Conservation (phyloP, 495 filamentous ascomycete genomes). For the Xylaria acuta region DNA sequence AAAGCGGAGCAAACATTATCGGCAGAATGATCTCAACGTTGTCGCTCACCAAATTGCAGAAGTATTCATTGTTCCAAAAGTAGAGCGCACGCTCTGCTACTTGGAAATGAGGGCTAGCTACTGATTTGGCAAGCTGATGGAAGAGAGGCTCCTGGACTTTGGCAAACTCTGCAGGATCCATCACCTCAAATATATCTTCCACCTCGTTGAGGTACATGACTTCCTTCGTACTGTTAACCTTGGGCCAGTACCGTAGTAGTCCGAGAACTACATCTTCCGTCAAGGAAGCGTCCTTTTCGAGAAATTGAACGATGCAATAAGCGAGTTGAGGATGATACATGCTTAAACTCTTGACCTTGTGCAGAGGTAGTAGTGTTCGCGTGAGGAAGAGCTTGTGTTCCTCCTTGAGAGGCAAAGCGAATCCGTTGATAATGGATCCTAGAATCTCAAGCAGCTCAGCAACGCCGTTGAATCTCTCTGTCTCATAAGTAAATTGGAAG, state of each 20-base stretch:
- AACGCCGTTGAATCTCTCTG: slow-evolving; percentile 97
- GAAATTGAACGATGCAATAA: slow-evolving; percentile 98
- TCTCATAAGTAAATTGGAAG: slow-evolving; percentile 99
- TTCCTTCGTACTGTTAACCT: slow-evolving; percentile 99
- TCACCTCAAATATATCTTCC: slow-evolving; percentile 99
- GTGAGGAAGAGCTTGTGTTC: slow-evolving; percentile 99
- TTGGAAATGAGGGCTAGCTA: slow-evolving; percentile 98
- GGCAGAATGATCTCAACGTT: slow-evolving; percentile 98
- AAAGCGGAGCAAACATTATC: slow-evolving; percentile 99
- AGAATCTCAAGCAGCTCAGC: slow-evolving; percentile 96
- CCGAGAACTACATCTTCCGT: slow-evolving; percentile 99
- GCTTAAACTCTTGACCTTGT: slow-evolving; percentile 98
- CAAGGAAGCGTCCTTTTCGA: slow-evolving; percentile 96
- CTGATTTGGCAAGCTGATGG: slow-evolving; percentile 95
- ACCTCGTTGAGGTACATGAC: slow-evolving; percentile 99
- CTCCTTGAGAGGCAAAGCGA: slow-evolving; percentile 95
- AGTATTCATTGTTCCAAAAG: slow-evolving; percentile 99
- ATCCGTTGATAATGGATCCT: slow-evolving; percentile 99
- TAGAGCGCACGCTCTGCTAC: slow-evolving; percentile 97
- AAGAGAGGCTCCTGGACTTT: slow-evolving; percentile 98
- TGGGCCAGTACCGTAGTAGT: slow-evolving; percentile 96
- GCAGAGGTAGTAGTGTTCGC: slow-evolving; percentile 86
- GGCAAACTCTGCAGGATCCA: slow-evolving; percentile 98
- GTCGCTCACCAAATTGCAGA: slow-evolving; percentile 98
- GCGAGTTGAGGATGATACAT: slow-evolving; percentile 99